A percentile compares a stretch with the other conserved stretches of the same genome.
Conservation (phyloP, 192 early-diverging fungal species). For the Coemansia sp. region DNA sequence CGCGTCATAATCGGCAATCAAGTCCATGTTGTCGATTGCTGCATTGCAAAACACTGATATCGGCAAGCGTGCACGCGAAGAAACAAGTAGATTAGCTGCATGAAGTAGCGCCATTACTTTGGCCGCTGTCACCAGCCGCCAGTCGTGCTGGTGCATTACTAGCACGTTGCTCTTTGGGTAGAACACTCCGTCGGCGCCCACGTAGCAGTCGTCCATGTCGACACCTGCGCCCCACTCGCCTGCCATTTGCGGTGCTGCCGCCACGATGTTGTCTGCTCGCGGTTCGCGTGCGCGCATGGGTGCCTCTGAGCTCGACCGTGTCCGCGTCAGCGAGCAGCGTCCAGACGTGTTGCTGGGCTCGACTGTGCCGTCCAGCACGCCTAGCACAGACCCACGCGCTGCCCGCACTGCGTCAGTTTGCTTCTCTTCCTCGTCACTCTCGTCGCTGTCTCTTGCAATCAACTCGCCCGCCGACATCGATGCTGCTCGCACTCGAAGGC, state of each 20-base stretch:
- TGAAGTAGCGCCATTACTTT: slow-evolving; percentile 87
- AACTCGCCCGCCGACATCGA: slow-evolving; percentile 18
- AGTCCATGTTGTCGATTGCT: slow-evolving; percentile 68
- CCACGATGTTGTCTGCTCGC: not conserved
- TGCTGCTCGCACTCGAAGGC: slow-evolving; percentile 15
- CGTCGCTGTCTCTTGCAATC: not conserved
- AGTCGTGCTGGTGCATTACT: slow-evolving; percentile 76
- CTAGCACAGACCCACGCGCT: slow-evolving; percentile 29
- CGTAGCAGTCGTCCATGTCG: slow-evolving; percentile 46
- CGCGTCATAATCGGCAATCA: slow-evolving; percentile 69
- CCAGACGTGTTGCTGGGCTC: slow-evolving; percentile 30
- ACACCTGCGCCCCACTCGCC: slow-evolving; percentile 35
- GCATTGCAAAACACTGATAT: slow-evolving; percentile 86
- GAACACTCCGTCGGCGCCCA: slow-evolving; percentile 52
- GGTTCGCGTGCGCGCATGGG: slow-evolving; percentile 16
- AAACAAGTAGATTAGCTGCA: slow-evolving; percentile 67
- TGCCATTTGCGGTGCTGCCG: slow-evolving; percentile 4
- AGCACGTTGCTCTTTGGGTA: slow-evolving; percentile 43
- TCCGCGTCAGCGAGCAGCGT: slow-evolving; percentile 36
- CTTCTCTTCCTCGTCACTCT: not conserved
- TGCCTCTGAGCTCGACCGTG: slow-evolving; percentile 48
- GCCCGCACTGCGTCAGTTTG: slow-evolving; percentile 17
- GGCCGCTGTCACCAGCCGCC: slow-evolving; percentile 79
- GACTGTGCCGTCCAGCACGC: slow-evolving; percentile 44
- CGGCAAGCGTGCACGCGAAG: slow-evolving; percentile 52